Conservation (phyloP, 441 rosid genomes). For the Cnidoscolus chayamansa region DNA sequence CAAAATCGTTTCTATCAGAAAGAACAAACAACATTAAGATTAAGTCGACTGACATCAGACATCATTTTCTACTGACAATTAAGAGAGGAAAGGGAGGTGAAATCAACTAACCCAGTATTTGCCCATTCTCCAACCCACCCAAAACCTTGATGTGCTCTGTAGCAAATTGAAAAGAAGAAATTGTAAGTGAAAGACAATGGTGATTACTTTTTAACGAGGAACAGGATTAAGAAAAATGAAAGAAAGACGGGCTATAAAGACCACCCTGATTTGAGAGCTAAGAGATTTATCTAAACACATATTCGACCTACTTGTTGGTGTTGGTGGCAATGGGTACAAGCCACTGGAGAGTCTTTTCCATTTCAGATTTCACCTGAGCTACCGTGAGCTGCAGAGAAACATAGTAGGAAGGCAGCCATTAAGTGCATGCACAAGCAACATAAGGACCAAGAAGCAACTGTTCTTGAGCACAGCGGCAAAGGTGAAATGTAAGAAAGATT, state of each 20-base stretch:
- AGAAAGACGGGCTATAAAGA: not conserved
- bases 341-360: constrained; percentile 86
- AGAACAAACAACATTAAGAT: constrained; percentile 8
- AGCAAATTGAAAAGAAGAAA: constrained; percentile 11
- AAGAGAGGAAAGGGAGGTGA: constrained; percentile 6
- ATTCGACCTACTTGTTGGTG: constrained; percentile 62
- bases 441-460: not conserved
- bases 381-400: constrained; percentile 56
- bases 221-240: not conserved
- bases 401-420: constrained; percentile 10
- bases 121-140: constrained; percentile 99
- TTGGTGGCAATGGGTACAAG: constrained; percentile 77
- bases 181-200: not conserved
- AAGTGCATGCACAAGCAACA: not conserved
- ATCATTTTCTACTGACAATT: not conserved
- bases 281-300: not conserved
- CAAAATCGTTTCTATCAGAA: constrained; percentile 52
- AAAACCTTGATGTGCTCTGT: constrained; percentile 91
- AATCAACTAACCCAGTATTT: constrained; percentile 55
- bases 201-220: not conserved
- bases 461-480: constrained; percentile 2
- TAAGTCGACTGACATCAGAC: not conserved
- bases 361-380: constrained; percentile 65
- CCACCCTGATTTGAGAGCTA: not conserved
- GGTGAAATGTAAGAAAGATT: not conserved